Base-by-base conservation (phyloP, 192 early-diverging fungal species). In the Martensiomyces pterosporus region DNA sequence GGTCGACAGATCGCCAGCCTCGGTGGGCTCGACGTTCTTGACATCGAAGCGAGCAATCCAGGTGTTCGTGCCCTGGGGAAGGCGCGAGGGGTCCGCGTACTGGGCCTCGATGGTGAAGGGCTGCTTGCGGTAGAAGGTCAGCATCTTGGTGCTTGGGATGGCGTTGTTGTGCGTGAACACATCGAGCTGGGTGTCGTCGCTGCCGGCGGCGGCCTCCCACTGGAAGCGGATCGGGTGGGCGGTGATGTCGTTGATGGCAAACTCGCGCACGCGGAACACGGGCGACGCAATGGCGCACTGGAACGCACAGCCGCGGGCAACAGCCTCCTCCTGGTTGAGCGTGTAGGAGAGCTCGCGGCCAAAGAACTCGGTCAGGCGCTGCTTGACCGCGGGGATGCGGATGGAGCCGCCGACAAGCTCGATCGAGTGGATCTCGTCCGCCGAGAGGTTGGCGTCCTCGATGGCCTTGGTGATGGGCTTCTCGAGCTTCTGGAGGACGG, bases 231-330 rank as follows among this genome's bases (percentile, higher is more conserved):
- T 86, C 47, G 92, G 92, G 64, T 94, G 92, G 40, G 73, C 60
- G 43, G 86, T 88, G 67, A 89, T 81, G 79, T 98, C 95, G 62
- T 90, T 82, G 43, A 98, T 84, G 33, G 81, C 60, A 65, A 98
- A 96, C 35, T 98, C 95, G 45, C 95, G 91, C 58, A 98, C 95
- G 64, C 92, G 92, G 89, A 98, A 96, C 26, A 89, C 87, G 1
- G 95, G 95, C 18, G 92, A 95, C 39, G 92, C 72, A 65, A 98
- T 94, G 62, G 95, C 95, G 77, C 95, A 98, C 78, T 92, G 88
- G 34, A 98, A 79, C 24, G 93, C 95, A 52, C 88, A 89, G 58
- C 95, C 95, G 63, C 95, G 90, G 23, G 95, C 86, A 61, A 94
- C 84, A 34, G 93, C 93, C 77, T 98, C 95, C 60, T 98, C 95